A percentile compares a stretch with the other conserved stretches of the same genome.
Conservation (phyloP, 352 stramenopile genomes). For the Hyaloperonospora arabidopsidis region DNA sequence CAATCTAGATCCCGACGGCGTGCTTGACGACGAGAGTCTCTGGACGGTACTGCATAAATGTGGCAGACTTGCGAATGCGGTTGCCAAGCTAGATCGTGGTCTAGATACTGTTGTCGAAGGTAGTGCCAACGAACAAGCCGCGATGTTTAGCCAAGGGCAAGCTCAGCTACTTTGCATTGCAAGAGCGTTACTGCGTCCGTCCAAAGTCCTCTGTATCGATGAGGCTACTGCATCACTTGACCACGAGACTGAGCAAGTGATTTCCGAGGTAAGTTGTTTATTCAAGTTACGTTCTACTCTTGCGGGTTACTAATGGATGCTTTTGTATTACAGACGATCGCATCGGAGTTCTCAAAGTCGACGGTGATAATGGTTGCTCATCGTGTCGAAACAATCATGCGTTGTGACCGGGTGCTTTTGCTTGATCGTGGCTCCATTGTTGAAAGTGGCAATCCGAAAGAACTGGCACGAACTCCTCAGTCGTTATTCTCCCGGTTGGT, state of each 20-base stretch:
- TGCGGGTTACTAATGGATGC: neutral
- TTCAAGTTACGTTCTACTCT: neutral
- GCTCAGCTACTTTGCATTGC: slow-evolving; percentile 70
- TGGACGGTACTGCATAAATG: slow-evolving; percentile 51
- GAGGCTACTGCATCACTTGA: slow-evolving; percentile 89
- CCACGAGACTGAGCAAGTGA: slow-evolving; percentile 71
- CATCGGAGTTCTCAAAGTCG: slow-evolving; percentile 86
- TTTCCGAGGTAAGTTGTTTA: slow-evolving; percentile 54
- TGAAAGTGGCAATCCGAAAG: slow-evolving; percentile 39
- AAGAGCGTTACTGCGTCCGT: slow-evolving; percentile 75
- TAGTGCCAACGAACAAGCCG: slow-evolving; percentile 27
- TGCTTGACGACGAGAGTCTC: slow-evolving; percentile 38
- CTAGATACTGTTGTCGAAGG: slow-evolving; percentile 45
- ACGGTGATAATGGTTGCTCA: slow-evolving; percentile 98
- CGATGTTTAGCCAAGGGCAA: slow-evolving; percentile 67
- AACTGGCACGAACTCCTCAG: slow-evolving; percentile 26
- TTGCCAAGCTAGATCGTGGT: slow-evolving; percentile 38
- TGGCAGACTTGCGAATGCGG: slow-evolving; percentile 32
- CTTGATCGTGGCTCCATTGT: slow-evolving; percentile 49
- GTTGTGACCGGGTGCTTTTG: slow-evolving; percentile 84
- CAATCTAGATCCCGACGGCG: slow-evolving; percentile 71
- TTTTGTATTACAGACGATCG: slow-evolving; percentile 61
- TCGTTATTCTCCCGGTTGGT: slow-evolving; percentile 44
- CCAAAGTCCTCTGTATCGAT: slow-evolving; percentile 91
- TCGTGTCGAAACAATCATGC: slow-evolving; percentile 92